Evolutionary conservation across 2,329 filamentous ascomycete genomes (phyloP), one percentile per base, ranked within the genome.

Genomic region (Aspergillus nomiae): DNA sequence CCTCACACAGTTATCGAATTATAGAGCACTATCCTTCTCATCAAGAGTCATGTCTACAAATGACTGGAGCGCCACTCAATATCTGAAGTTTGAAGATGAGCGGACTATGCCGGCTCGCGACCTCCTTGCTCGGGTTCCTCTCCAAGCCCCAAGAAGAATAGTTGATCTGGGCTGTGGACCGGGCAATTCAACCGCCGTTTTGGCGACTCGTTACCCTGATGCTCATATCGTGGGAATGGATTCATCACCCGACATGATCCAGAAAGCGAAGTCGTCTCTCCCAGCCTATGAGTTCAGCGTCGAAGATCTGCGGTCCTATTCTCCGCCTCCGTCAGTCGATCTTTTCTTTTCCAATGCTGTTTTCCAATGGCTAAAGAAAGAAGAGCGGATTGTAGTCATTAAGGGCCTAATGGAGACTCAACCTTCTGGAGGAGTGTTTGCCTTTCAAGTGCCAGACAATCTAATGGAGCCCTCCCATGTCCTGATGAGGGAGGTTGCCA

Each of bases 111-210:
- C 86, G 8, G 80, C 83, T 0, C 76, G 80, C 48, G 86, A 89
- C 64, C 81, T 88, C 1, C 73, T 88, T 10, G 65, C 81, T 7
- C 83, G 81, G 36, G 71, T 87, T 2, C 76, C 77, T 0, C 75
- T 83, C 1, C 66, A 75, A 16, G 60, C 69, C 0, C 75, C 84
- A n/a, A 69, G 75, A 11, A 75, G 71, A 32, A 81, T 88, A 67
- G 76, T 86, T 67, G 86, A 89, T 63, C 77, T 89, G 1, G 86
- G 86, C 67, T 89, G 86, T 71, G 86, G 86, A 0, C 86, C 86
- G 0, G 86, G 83, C 6, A 88, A 87, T 74, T 86, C 83, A 2
- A 88, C 86, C 0, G 72, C 75, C 1, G 80, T 83, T 1, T 78
- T 89, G 1, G 73, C 75, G 5, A 67, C 71, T 3, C 78, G 78